Evolutionary conservation across 2,329 filamentous ascomycete species (phyloP), one percentile per base, ranked within the genome.

Genomic region (Stromatinia cepivora): DNA sequence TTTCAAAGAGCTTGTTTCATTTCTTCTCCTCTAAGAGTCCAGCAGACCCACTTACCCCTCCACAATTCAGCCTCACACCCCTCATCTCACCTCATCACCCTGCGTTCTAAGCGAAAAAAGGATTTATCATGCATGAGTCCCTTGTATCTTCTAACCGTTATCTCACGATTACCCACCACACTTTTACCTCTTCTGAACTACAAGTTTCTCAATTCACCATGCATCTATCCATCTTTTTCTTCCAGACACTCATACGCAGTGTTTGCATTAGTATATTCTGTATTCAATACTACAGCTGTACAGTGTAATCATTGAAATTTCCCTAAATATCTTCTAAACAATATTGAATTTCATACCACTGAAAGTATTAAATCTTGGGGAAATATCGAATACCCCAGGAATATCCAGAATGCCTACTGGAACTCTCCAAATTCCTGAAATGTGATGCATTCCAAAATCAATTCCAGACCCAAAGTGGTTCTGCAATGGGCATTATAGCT

Each of bases 41-140:
- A 52, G 2, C n/a, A 28, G 59, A 39, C 15, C 45, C 59, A 63
- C 46, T 63, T 52, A 39, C 46, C 46, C 46, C 59, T 63, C 46
- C 13, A 63, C 20, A 39, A 62, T 50, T 20, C 20, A 48, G 28
- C 45, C 45, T 63, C 31, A 50, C 7, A 52, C 59, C 28, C 45
- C 45, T 39, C 59, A 52, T 63, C 59, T 25, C 59, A 58, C 34
- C 8, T 58, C 56, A 52, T 39, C 59, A 28, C 28, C 42, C 28
- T 28, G 42, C 42, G n/a, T 62, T 34, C 10, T 45, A 61, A 61
- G 28, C 58, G 58, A 58, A 39, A 36, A 39, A 57, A 8, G 20
- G 22, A 57, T 11, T 31, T 25, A 34, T 57, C 10, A 28, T 42
- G 56, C 56, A 58, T 42, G n/a, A 48, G 34, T 9, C 25, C 42